A percentile compares a stretch with the other conserved stretches of the same genome.
Evolutionary conservation across 495 filamentous ascomycete species (phyloP).

Genomic region (Pyronema omphalodes): DNA sequence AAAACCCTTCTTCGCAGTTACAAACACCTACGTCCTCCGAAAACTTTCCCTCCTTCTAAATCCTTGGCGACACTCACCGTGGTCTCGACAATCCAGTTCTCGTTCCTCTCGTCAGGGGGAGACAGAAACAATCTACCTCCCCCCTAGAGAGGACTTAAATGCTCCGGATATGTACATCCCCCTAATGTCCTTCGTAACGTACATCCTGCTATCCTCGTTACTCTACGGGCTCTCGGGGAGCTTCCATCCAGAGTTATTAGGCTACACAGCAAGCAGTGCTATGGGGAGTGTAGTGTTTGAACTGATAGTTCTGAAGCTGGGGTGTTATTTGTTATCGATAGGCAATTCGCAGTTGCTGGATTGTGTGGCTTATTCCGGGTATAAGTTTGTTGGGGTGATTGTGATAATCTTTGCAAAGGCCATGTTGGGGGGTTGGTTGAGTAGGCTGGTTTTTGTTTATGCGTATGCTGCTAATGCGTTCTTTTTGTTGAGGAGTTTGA

Average conservation of each 20-base stretch:
- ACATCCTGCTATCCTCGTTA: conserved; percentile 79
- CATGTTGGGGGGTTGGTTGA: conserved; percentile 59
- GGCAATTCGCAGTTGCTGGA: conserved; percentile 75
- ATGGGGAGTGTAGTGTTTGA: conserved; percentile 68
- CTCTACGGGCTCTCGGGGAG: conserved; percentile 78
- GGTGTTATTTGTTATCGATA: conserved; percentile 82
- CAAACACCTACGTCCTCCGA: conserved; percentile 73
- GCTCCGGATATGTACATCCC: conserved; percentile 99
- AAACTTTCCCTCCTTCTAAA: conserved; percentile 83
- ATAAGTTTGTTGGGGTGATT: conserved; percentile 97
- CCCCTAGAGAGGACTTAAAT: conserved; percentile 92
- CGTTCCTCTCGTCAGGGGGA: conserved; percentile 43
- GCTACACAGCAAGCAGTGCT: conserved; percentile 71
- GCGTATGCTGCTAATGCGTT: conserved; percentile 87
- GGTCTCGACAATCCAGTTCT: conserved; percentile 44
- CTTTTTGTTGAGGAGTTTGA: conserved; percentile 81
- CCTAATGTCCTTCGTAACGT: conserved; percentile 83
- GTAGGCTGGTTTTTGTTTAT: conserved; percentile 81
- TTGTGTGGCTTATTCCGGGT: conserved; percentile 85
- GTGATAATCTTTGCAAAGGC: conserved; percentile 62
- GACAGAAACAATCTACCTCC: conserved; percentile 67
- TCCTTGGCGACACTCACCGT: conserved; percentile 95
- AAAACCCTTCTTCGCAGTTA: conserved; percentile 97
- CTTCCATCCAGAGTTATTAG: conserved; percentile 86
- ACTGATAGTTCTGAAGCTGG: conserved; percentile 73